Base-by-base conservation (phyloP, 768 basidiomycete genomes). In the Hypholoma sublateritium region DNA sequence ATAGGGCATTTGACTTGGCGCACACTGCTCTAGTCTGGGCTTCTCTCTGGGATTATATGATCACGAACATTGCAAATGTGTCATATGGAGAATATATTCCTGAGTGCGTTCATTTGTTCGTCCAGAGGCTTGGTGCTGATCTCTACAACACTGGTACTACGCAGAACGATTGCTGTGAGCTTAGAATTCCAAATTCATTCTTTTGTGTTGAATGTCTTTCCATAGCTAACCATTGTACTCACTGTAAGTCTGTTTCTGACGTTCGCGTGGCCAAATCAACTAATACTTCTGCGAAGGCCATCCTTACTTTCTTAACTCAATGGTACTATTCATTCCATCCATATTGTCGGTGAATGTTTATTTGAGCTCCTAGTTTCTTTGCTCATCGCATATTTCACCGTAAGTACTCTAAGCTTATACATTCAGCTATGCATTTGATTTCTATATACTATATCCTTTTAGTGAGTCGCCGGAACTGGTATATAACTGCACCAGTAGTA, bases 41-140 rank as follows among this genome's bases (percentile, higher is more conserved):
- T 5, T 64, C 74, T 5, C 53, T 76, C 39, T 80, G 77, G 75
- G 59, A 72, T n/a, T 76, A 73, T 52, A 58, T 75, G 21, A 72
- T 77, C 36, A 37, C 25, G 0, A 56, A 72, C 34, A 73, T 72
- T 51, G 74, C 72, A 4, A 45, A 67, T 5, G 8, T 34, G 13
- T 53, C 58, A 5, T 59, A 59, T n/a, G 69, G 72, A 17, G 67
- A 74, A 24, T 60, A 58, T 28, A 75, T 79, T 43, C 68, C 72
- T n/a, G 68, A 68, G 76, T 76, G 41, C 53, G 65, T 50, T 5
- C 28, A 7, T 2, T 5, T 35, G n/a, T 12, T 32, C 9, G 24
- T 9, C 22, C 28, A 25, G 12, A 7, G 32, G 28, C 34, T n/a
- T 21, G 8, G 24, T 19, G 16, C 32, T 44, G 28, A 44, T 24